Evolutionary conservation across 495 filamentous ascomycete genomes (phyloP), one percentile per base, ranked within the genome.

Genomic region (Aspergillus ellipticus): DNA sequence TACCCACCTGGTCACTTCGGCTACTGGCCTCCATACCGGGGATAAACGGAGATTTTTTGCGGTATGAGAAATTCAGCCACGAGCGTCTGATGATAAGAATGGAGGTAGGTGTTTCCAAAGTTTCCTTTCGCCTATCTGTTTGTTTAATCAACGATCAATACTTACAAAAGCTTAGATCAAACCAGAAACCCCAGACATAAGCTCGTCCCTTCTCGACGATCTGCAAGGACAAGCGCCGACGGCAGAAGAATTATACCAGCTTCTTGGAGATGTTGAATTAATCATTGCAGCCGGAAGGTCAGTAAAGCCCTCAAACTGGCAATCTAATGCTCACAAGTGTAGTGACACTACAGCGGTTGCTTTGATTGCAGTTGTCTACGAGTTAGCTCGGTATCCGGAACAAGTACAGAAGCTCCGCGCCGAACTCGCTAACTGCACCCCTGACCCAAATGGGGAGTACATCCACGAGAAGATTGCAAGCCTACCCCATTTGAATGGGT

Each of bases 311-410:
- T 9, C 33, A 3, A 35, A 15, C 13, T 2, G 11, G 10, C 4
- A 11, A 35, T 3, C 33, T 3, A 3, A 15, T 35, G 33, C 10
- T 35, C 33, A 35, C 33, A 35, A 35, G 33, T 9, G 33, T 11
- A 75, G 73, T 50, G 76, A 77, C 50, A 77, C 76, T 2, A 72
- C 70, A 5, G 65, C 76, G 8, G 49, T 66, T 6, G 66, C 69
- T 10, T 55, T 79, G 9, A 65, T 73, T 6, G 53, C 62, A 39
- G 47, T 72, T 11, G 70, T 75, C 35, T 78, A 74, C 56, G 54
- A 73, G 31, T 65, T 78, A 1, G 66, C 69, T 15, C 49, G 28
- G 2, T 35, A 65, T 29, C 71, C 69, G 4, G 43, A 54, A 4
- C 21, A 66, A 4, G 49, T 69, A 0, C 31, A 22, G 3, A 68